phyloP scores from a whole-genome alignment of 805 yeast species.

The Schwanniomyces sp. region DNA sequence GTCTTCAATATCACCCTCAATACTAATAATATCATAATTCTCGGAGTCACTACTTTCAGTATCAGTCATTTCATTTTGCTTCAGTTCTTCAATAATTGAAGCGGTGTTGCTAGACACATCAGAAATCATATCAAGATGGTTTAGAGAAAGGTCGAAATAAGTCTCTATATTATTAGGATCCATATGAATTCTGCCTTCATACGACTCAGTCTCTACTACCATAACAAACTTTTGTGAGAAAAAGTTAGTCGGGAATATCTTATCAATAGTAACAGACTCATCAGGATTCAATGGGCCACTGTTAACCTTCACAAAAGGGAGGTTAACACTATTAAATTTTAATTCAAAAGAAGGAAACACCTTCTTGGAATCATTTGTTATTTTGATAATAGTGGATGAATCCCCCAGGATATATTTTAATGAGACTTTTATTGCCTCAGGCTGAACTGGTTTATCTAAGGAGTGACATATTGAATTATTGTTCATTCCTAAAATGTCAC shows the following conservation, averaged over 20 bases:
- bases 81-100: neutral
- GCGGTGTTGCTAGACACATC: neutral
- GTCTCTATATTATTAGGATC: neutral
- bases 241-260: neutral
- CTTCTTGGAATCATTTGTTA: neutral
- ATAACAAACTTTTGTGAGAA: neutral
- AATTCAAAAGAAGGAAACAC: neutral
- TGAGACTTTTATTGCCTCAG: neutral
- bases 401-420: neutral
- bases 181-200: neutral
- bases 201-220: neutral
- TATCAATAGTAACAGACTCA: neutral
- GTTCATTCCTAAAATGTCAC: too few relatives aligned
- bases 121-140: neutral
- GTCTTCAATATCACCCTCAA: constrained; percentile 26
- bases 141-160: neutral
- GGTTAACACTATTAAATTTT: neutral
- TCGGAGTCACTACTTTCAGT: constrained; percentile 19
- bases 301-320: neutral
- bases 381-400: neutral
- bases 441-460: too few relatives aligned
- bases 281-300: neutral
- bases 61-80: constrained; percentile 1
- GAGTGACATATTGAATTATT: too few relatives aligned
- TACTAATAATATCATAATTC: constrained; percentile 35